Evolutionary conservation across 495 filamentous ascomycete species (phyloP), one percentile per base, ranked within the genome.

Genomic region (Xylaria nigripes): DNA sequence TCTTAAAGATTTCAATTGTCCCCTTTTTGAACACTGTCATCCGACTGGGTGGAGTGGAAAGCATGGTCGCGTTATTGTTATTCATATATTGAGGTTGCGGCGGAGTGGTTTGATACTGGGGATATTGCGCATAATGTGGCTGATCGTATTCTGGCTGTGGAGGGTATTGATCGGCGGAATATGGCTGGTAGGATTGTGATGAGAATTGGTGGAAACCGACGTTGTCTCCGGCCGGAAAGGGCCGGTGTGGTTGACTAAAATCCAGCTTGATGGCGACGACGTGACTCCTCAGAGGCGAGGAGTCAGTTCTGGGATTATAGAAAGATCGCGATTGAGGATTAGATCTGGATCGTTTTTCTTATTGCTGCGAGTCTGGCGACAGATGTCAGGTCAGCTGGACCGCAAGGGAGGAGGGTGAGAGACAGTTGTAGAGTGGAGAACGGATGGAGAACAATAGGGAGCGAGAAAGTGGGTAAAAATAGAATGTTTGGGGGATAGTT

Each of bases 1-100:
- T 85, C 62, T 81, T 86, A 48, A 92, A 83, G 59, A 83, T 67
- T 52, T 64, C 60, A 49, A 55, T 55, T n/a, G 60, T 69, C 48
- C 61, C 60, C 51, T 61, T 66, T 42, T 32, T 52, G 48, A 66
- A 59, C 27, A 60, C 62, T 30, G 63, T 55, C 25, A 58, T 44
- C 38, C 61, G 61, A 40, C 51, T 62, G 41, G 50, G 50, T 15
- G 50, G 55, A 22, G 51, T 40, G 15, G 63, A 13, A 10, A 52
- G 27, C 61, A 64, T 64, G 15, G 41, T 57, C 29, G 45, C 74
- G 60, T 89, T 90, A 7, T 43, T 50, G 75, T 85, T 83, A 60
- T 68, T 77, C 57, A 63, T 55, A 54, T 55, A 61, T 13, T 43
- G 46, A 16, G 50, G 53, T 42, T 58, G 54, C 16, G 40, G 24